Percentiles rank a stretch among this genome's conserved stretches.
Conservation (phyloP, 2,329 filamentous ascomycete species). For the Xylaria multiplex region DNA sequence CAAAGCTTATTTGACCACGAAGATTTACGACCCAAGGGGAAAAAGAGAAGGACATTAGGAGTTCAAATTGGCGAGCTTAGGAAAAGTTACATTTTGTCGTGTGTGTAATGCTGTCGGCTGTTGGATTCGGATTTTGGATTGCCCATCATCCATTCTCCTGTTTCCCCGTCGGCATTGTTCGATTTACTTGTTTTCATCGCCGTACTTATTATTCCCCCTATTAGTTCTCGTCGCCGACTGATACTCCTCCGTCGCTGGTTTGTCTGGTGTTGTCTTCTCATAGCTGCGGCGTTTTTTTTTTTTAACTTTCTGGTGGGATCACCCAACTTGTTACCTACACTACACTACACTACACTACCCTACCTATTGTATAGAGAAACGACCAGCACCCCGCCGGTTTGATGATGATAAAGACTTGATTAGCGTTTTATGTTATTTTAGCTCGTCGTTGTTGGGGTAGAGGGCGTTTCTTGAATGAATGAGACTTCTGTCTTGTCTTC, state of each 20-base stretch:
- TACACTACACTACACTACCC: no score
- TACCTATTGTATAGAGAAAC: constrained; percentile 19
- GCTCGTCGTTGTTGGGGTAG: constrained; percentile 1
- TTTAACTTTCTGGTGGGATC: no score
- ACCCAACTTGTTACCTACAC: no score
- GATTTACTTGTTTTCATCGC: constrained; percentile 6
- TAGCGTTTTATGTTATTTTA: constrained; percentile 16
- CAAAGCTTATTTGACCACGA: constrained; percentile 27
- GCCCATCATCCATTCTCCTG: background rate
- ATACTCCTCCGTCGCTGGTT: constrained; percentile 6
- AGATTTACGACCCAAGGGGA: constrained; percentile 22
- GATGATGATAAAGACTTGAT: constrained; percentile 20
- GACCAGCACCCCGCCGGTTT: constrained; percentile 1
- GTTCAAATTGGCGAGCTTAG: constrained; percentile 16
- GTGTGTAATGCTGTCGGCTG: constrained; percentile 11
- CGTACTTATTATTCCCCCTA: constrained; percentile 7
- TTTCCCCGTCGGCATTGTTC: constrained; percentile 27
- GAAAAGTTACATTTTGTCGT: constrained; percentile 7
- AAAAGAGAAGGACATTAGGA: constrained; percentile 24
- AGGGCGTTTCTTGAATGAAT: no score
- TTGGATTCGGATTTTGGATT: constrained; percentile 23
- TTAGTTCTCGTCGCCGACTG: background rate
- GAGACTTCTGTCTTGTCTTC: constrained; percentile 23
- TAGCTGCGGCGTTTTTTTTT: constrained; percentile 12
- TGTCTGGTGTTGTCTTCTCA: background rate